phyloP scores from a whole-genome alignment of 805 yeast genomes.

The Kazachstania kunashirensis region DNA sequence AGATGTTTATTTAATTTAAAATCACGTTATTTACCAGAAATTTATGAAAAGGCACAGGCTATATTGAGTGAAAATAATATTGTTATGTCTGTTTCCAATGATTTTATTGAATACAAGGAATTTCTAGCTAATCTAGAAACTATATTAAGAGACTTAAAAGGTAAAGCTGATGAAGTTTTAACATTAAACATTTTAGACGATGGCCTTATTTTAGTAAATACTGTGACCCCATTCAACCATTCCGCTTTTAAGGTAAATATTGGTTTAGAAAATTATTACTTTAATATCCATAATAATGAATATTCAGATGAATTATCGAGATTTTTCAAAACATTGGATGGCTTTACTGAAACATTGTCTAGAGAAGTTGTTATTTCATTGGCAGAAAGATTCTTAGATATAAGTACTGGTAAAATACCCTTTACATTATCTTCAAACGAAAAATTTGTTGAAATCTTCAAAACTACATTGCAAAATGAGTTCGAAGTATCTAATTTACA shows the following conservation, averaged over 20 bases:
- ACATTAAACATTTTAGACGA: slow-evolving; percentile 35
- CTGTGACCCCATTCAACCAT: slow-evolving; percentile 28
- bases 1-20: slow-evolving; percentile 37
- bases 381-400: slow-evolving; percentile 31
- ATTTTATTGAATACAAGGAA: slow-evolving; percentile 29
- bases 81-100: slow-evolving; percentile 13
- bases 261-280: slow-evolving; percentile 23
- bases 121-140: slow-evolving; percentile 65
- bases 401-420: slow-evolving; percentile 28
- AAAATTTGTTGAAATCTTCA: slow-evolving; percentile 32
- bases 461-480: slow-evolving; percentile 32
- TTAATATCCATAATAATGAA: slow-evolving; percentile 12
- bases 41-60: slow-evolving; percentile 39
- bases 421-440: slow-evolving; percentile 27
- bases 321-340: slow-evolving; percentile 29
- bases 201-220: slow-evolving; percentile 22
- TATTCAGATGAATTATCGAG: slow-evolving; percentile 21
- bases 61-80: slow-evolving; percentile 19
- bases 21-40: slow-evolving; percentile 42
- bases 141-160: slow-evolving; percentile 61
- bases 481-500: slow-evolving; percentile 33
- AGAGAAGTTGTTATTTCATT: slow-evolving; percentile 29
- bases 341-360: slow-evolving; percentile 35
- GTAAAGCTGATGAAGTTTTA: slow-evolving; percentile 50
- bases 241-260: slow-evolving; percentile 22